Evolutionary conservation across 441 rosid genomes (phyloP).

Genomic region (Raphanus hybrid): DNA sequence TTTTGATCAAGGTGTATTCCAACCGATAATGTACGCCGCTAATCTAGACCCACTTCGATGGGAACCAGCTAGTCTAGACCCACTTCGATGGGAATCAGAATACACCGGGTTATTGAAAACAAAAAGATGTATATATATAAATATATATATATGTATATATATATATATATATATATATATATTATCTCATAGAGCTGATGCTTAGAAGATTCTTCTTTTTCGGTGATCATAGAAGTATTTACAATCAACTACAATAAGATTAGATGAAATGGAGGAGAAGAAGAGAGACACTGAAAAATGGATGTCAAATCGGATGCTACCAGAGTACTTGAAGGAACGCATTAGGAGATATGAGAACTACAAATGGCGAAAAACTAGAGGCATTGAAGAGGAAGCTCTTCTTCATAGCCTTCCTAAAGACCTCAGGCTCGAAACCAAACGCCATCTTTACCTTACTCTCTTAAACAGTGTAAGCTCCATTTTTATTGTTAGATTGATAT

Average conservation of each 20-base stretch:
- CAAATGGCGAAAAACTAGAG: conserved; percentile 72
- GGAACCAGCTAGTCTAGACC: too few relatives aligned
- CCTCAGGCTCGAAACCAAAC: conserved; percentile 66
- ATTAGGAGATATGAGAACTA: conserved; percentile 63
- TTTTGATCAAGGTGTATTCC: too few relatives aligned
- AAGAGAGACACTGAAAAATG: conserved; percentile 68
- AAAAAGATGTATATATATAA: too few relatives aligned
- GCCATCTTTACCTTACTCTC: conserved; percentile 53
- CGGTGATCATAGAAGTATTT: conserved; percentile 54
- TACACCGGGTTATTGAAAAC: too few relatives aligned
- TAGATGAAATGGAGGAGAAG: conserved; percentile 75
- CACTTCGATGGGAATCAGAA: too few relatives aligned
- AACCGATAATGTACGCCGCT: too few relatives aligned
- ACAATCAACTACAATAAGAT: conserved; percentile 61
- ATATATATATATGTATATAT: too few relatives aligned
- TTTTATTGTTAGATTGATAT: neutral
- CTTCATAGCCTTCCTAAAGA: conserved; percentile 65
- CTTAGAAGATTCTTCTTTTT: neutral
- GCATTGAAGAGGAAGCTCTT: conserved; percentile 59
- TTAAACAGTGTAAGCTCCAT: conserved; percentile 43
- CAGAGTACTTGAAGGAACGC: conserved; percentile 48
- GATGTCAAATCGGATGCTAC: conserved; percentile 75
- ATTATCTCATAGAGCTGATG: neutral
- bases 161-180: too few relatives aligned
- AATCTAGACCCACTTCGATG: too few relatives aligned